A percentile compares a stretch with the other conserved stretches of the same genome.
Conservation (phyloP, 495 filamentous ascomycete species). For the Penicillium herquei region DNA sequence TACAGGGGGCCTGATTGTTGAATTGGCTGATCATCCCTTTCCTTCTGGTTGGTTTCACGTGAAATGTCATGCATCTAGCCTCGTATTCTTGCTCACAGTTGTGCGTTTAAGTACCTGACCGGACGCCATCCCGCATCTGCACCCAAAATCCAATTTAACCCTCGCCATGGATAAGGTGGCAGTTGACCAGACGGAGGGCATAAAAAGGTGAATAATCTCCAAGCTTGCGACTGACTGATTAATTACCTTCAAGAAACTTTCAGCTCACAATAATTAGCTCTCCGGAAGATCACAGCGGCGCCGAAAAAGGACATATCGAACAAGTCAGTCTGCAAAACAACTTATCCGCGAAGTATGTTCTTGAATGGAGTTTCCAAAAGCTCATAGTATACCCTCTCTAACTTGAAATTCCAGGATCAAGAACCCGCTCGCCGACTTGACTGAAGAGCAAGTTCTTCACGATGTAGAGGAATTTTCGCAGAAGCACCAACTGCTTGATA, state of each 20-base stretch:
- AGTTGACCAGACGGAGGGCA: too few species aligned
- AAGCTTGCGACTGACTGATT: neutral
- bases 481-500: slow-evolving; percentile 44
- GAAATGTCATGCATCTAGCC: too few species aligned
- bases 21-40: too few species aligned
- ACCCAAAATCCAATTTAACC: too few species aligned
- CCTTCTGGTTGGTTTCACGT: too few species aligned
- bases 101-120: too few species aligned
- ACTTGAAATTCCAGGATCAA: slow-evolving; percentile 45
- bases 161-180: too few species aligned
- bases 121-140: too few species aligned
- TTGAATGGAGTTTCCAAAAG: neutral
- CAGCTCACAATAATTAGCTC: neutral
- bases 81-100: too few species aligned
- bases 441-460: slow-evolving; percentile 45
- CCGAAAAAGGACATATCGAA: slow-evolving; percentile 34
- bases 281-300: slow-evolving; percentile 19
- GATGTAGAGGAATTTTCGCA: slow-evolving; percentile 59
- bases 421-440: slow-evolving; percentile 59
- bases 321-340: slow-evolving; percentile 53
- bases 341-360: slow-evolving; percentile 45
- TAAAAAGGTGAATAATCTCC: neutral
- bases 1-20: too few species aligned
- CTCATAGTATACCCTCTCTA: too few species aligned
- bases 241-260: neutral